A percentile compares a stretch with the other conserved stretches of the same genome.
Evolutionary conservation across 768 basidiomycete genomes (phyloP).

Genomic region (Suillus plorans): DNA sequence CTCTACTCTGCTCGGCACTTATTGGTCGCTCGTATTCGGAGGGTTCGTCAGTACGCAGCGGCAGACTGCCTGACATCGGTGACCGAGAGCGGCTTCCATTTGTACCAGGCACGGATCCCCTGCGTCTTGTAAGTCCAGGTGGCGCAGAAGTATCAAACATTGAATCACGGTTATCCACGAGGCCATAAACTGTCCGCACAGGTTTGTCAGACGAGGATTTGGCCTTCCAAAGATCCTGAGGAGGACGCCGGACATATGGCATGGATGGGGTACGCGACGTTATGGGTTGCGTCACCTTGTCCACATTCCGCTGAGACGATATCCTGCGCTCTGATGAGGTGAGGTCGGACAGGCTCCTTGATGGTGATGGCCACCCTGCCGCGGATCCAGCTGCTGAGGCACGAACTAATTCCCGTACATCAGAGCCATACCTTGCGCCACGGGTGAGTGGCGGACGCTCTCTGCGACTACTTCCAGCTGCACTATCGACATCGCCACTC

Average conservation of each 20-base stretch:
- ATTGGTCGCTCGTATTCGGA: conserved; percentile 26
- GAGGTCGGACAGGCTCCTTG: conserved; percentile 6
- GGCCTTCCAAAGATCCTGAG: conserved; percentile 21
- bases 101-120: conserved; percentile 9
- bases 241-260: conserved; percentile 19
- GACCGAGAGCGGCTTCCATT: conserved; percentile 16
- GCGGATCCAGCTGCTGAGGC: conserved; percentile 7
- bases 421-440: conserved; percentile 11
- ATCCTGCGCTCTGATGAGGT: conserved; percentile 3
- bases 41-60: conserved; percentile 20
- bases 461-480: conserved; percentile 6
- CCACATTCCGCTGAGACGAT: conserved; percentile 19
- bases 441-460: conserved; percentile 10
- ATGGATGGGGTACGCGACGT: conserved; percentile 14
- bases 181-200: conserved; percentile 5
- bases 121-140: conserved; percentile 20
- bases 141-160: conserved; percentile 9
- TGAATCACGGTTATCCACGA: not conserved
- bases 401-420: conserved; percentile 12
- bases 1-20: conserved; percentile 30
- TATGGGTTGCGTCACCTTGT: conserved; percentile 18
- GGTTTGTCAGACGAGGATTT: conserved; percentile 2
- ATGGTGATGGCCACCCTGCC: conserved; percentile 13
- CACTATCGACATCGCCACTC: not conserved
- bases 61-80: conserved; percentile 27